Evolutionary conservation across 306 rosid genomes (phyloP).

Genomic region (Oxytropis ochrocephala): DNA sequence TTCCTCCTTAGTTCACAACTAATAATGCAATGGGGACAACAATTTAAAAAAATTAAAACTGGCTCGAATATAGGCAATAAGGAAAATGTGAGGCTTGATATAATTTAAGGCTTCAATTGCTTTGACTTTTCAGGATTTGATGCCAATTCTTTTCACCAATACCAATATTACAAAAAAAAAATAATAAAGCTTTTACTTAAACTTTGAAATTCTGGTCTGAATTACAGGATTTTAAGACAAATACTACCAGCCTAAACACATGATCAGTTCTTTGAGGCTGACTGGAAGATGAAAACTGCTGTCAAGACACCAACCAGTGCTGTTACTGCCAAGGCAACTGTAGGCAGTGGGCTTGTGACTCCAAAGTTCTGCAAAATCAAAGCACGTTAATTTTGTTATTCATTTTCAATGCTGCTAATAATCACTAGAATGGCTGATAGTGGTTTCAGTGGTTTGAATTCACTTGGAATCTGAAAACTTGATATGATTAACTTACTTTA

Average conservation of each 20-base stretch:
- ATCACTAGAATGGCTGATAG: background rate
- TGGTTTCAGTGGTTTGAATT: background rate
- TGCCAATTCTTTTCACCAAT: slow-evolving; percentile 9
- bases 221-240: slow-evolving; percentile 31
- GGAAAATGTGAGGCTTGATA: background rate
- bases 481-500: background rate
- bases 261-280: slow-evolving; percentile 67
- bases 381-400: background rate
- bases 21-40: background rate
- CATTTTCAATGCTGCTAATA: background rate
- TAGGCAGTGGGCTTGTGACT: slow-evolving; percentile 59
- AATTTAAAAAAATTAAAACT: background rate
- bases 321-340: slow-evolving; percentile 82
- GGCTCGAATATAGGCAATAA: background rate
- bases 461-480: slow-evolving; percentile 5
- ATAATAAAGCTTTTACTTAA: slow-evolving; percentile 16
- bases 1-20: no score
- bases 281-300: slow-evolving; percentile 82
- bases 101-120: background rate
- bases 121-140: slow-evolving; percentile 19
- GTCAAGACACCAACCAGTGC: slow-evolving; percentile 81
- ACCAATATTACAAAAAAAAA: slow-evolving; percentile 27
- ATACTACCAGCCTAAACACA: background rate
- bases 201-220: background rate
- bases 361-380: slow-evolving; percentile 75